A percentile compares a stretch with the other conserved stretches of the same genome.
phyloP scores from a whole-genome alignment of 805 yeast species.

The Candida berthetii region DNA sequence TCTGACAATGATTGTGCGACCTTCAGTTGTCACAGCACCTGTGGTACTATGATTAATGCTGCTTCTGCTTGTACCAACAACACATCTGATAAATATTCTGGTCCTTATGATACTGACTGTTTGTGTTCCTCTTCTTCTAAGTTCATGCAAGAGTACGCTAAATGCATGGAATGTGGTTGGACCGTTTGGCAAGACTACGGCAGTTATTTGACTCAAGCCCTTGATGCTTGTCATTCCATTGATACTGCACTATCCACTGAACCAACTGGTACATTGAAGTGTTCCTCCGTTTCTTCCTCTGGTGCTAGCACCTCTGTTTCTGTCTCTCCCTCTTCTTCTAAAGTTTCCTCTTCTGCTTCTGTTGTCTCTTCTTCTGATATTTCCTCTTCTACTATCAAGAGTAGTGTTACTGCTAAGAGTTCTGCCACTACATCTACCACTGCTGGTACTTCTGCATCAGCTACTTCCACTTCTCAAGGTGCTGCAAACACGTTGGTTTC shows the following conservation, averaged over 20 bases:
- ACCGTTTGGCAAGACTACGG: conserved; percentile 24
- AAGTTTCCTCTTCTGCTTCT: no score
- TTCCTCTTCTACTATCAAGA: no score
- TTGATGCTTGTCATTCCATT: conserved; percentile 14
- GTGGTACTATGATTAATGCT: conserved; percentile 23
- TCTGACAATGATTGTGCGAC: conserved; percentile 14
- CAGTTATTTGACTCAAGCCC: conserved; percentile 14
- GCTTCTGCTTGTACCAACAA: conserved; percentile 22
- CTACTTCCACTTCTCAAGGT: no score
- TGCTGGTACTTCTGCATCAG: no score
- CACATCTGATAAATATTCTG: conserved; percentile 7
- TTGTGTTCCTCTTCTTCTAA: conserved; percentile 8
- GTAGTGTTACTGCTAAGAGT: no score
- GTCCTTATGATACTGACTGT: conserved; percentile 7
- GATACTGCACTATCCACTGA: conserved; percentile 4
- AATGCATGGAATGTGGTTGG: conserved; percentile 28
- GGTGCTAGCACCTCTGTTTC: no score
- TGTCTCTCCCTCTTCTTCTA: no score
- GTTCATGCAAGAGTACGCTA: conserved; percentile 9
- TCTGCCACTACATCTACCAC: no score
- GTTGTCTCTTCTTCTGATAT: no score
- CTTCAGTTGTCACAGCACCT: conserved; percentile 20
- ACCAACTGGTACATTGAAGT: conserved; percentile 23
- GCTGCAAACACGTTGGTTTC: background rate
- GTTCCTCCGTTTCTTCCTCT: no score